Base-by-base conservation (phyloP, 2,329 filamentous ascomycete genomes). In the Trichoderma sp. region DNA sequence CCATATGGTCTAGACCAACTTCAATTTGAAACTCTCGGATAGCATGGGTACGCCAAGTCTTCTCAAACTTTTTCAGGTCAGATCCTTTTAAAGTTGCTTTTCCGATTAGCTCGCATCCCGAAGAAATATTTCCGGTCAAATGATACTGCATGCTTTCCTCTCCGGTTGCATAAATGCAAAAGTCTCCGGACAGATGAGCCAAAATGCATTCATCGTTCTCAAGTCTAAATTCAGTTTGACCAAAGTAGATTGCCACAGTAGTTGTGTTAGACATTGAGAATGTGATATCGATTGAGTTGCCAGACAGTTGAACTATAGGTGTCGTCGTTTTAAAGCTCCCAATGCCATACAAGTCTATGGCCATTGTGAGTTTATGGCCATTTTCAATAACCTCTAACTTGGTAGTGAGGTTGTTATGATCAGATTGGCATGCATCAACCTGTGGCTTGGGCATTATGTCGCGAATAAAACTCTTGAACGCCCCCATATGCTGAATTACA, bases 201-300 rank as follows among this genome's bases (percentile, higher is more conserved):
- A 81, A 51, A 9, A 73, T 71, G 47, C 78, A 73, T n/a, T 76
- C 76, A 24, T 74, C 72, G 28, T 77, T 78, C 51, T 76, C 74
- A 28, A 82, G 73, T 71, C 80, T 78, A 32, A 82, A 82, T 21
- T 74, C 70, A 67, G 78, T 79, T 18, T 70, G 53, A 3, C 79
- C 80, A 65, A 79, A 75, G 32, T 79, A 76, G 6, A 82, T 76
- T 71, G 80, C 79, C 36, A 81, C 74, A 4, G 77, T 76, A 21
- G 79, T 79, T 12, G 75, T 74, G 73, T 80, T 82, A 21, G 72
- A 65, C 43, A 81, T 71, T 63, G 70, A 74, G 58, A 82, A 73
- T 7, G 58, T 72, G 56, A 74, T 69, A 14, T 71, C 73, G 51
- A 80, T 73, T 24, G 67, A 24, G 12, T 74, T 62, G 3, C 69